phyloP scores from a whole-genome alignment of 352 stramenopile species.

The Globisporangium canariense region DNA sequence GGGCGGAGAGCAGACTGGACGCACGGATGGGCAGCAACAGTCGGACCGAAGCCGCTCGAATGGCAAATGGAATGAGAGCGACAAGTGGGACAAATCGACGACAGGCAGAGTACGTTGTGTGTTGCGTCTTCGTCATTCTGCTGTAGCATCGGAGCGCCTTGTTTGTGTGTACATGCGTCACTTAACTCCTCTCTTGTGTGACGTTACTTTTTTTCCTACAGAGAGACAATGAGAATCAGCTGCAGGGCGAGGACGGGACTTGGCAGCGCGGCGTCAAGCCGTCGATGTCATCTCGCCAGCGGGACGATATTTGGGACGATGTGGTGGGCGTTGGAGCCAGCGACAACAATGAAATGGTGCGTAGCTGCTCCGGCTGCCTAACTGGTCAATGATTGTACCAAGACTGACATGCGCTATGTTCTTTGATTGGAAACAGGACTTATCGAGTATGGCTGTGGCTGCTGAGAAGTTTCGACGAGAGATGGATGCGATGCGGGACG shows the following conservation, averaged over 20 bases:
- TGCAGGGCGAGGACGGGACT: conserved; percentile 35
- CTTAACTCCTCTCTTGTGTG: background rate
- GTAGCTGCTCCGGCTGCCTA: conserved; percentile 12
- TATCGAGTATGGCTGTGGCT: conserved; percentile 76
- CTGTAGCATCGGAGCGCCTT: background rate
- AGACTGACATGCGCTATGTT: background rate
- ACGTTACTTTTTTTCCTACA: conserved; percentile 1
- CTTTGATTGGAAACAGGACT: conserved; percentile 38
- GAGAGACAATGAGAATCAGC: conserved; percentile 25
- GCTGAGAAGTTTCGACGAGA: conserved; percentile 82
- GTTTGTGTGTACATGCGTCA: background rate
- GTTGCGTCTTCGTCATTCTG: background rate
- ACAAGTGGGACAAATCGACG: conserved; percentile 37
- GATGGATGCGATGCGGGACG: conserved; percentile 82
- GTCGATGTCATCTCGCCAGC: conserved; percentile 22
- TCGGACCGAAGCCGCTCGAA: conserved; percentile 46
- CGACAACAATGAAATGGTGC: conserved; percentile 64
- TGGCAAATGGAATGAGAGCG: conserved; percentile 48
- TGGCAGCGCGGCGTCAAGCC: conserved; percentile 59
- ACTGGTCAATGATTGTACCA: background rate
- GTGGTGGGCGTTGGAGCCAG: conserved; percentile 39
- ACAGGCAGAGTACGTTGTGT: conserved; percentile 20
- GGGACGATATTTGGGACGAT: conserved; percentile 79
- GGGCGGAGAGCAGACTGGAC: conserved; percentile 13
- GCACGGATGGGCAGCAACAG: conserved; percentile 17